These are phyloP conservation scores for Penicillium bialowiezense DNA, from an alignment of 495 filamentous ascomycete genomes.

Conservation along the genomic window DNA sequence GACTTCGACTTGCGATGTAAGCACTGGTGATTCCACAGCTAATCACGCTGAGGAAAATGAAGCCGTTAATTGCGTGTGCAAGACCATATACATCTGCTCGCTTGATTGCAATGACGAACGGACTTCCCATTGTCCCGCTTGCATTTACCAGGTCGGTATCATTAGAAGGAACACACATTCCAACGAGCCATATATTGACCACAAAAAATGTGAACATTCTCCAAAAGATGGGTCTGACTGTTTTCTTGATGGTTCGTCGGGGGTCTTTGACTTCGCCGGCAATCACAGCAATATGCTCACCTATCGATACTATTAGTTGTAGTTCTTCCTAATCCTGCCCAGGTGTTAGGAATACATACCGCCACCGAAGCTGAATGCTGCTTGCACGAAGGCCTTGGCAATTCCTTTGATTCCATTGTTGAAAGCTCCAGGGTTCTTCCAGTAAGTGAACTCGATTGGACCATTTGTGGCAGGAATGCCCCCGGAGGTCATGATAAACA, in stretches of 20 bases:
- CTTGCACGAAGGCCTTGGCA: conserved; percentile 28
- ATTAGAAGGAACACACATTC: conserved; percentile 28
- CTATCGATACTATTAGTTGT: background rate
- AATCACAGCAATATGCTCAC: conserved; percentile 30
- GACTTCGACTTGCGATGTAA: conserved; percentile 27
- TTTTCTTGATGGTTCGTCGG: conserved; percentile 24
- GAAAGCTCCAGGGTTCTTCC: conserved; percentile 28
- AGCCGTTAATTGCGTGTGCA: conserved; percentile 28
- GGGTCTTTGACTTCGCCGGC: conserved; percentile 27
- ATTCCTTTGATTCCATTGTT: conserved; percentile 34
- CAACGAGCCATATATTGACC: conserved; percentile 30
- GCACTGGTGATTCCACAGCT: conserved; percentile 29
- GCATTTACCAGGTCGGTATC: conserved; percentile 19
- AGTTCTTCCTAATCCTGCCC: background rate
- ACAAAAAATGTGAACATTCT: conserved; percentile 34
- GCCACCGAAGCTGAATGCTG: conserved; percentile 29
- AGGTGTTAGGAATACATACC: conserved; percentile 9
- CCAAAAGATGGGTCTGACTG: conserved; percentile 28
- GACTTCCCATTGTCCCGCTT: conserved; percentile 25
- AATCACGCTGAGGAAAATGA: conserved; percentile 29
- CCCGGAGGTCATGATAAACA: conserved; percentile 33
- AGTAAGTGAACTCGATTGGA: conserved; percentile 26
- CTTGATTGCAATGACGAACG: conserved; percentile 30
- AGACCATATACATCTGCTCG: conserved; percentile 23
- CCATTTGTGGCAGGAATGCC: conserved; percentile 27